Base-by-base conservation (phyloP, 495 filamentous ascomycete genomes). In the Aspergillus mulundensis region DNA sequence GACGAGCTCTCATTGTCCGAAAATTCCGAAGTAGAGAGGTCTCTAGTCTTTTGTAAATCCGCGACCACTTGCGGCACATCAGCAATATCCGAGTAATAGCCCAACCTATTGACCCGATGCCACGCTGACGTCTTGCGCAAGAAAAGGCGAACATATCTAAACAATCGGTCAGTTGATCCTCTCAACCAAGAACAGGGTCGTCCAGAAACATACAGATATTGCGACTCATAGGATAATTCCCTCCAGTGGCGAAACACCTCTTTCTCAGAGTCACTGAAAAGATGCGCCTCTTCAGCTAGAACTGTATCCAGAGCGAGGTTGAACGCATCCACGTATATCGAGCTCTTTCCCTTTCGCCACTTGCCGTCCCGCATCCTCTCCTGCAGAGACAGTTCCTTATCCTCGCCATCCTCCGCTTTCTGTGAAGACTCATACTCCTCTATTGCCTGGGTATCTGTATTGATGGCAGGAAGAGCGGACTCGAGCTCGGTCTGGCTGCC, bases 241-340 rank as follows among this genome's bases (percentile, higher is more conserved):
- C 76, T 80, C 90, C 93, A 98, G 45, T 84, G 73, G 15, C 76
- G 70, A 68, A 98, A 97, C 0, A 97, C 80, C 41, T 80, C 72
- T 68, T 81, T 83, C 69, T 98, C 94, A 15, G 84, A 84, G 60
- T 84, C 82, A 62, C 90, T 80, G 66, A 97, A 98, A 12, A 98
- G 74, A 67, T 96, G 90, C 2, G 83, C 78, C 66, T 98, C 94
- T 44, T 97, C 92, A 45, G 87, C 85, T 5, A 98, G 75, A 19
- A 97, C 93, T 2, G 91, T 97, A 56, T 91, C 85, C 41, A 98
- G 77, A 16, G 92, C 91, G 15, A 97, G 74, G 69, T 96, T 96
- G 79, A 98, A 98, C 18, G 93, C 94, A 70, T 98, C 93, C 15
- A 97, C 91, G 61, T 98, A 98, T 51, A 98, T 91, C 5, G 94